A percentile compares a stretch with the other conserved stretches of the same genome.
These are phyloP conservation scores for Trametes sanguinea DNA, from an alignment of 768 basidiomycete genomes.

Conservation along the genomic window DNA sequence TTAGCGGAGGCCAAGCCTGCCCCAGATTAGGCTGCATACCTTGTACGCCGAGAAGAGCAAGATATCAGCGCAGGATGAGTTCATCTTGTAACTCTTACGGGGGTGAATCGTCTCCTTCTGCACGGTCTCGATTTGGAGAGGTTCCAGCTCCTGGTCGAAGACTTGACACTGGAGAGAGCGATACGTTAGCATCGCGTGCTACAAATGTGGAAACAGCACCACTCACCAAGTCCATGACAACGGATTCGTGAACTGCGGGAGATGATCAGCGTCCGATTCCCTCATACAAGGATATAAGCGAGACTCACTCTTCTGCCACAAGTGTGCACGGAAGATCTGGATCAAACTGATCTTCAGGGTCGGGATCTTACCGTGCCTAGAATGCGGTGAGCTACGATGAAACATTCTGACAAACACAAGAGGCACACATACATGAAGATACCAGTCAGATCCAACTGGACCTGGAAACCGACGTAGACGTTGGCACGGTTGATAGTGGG, in stretches of 20 bases:
- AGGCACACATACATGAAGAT: conserved; percentile 73
- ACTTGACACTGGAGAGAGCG: conserved; percentile 77
- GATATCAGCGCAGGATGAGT: conserved; percentile 99
- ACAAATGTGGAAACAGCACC: not conserved
- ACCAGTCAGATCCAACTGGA: conserved; percentile 96
- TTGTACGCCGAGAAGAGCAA: conserved; percentile 95
- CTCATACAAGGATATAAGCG: conserved; percentile 24
- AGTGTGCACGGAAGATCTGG: conserved; percentile 99
- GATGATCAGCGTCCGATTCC: conserved; percentile 17
- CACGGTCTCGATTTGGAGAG: conserved; percentile 97
- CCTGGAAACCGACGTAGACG: conserved; percentile 99
- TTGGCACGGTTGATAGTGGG: conserved; percentile 99
- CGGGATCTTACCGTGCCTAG: conserved; percentile 95
- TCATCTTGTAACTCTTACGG: conserved; percentile 99
- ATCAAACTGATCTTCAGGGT: conserved; percentile 99
- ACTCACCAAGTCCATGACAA: conserved; percentile 84
- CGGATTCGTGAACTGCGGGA: conserved; percentile 77
- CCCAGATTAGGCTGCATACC: conserved; percentile 36
- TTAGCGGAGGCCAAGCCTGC: not conserved
- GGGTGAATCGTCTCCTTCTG: conserved; percentile 99
- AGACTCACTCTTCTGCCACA: conserved; percentile 97
- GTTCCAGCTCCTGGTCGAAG: conserved; percentile 98
- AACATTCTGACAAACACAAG: not conserved
- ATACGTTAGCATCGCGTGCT: conserved; percentile 1
- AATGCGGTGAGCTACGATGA: conserved; percentile 8